Conservation (phyloP, 306 rosid species). For the Hylodesmum podocarpum region DNA sequence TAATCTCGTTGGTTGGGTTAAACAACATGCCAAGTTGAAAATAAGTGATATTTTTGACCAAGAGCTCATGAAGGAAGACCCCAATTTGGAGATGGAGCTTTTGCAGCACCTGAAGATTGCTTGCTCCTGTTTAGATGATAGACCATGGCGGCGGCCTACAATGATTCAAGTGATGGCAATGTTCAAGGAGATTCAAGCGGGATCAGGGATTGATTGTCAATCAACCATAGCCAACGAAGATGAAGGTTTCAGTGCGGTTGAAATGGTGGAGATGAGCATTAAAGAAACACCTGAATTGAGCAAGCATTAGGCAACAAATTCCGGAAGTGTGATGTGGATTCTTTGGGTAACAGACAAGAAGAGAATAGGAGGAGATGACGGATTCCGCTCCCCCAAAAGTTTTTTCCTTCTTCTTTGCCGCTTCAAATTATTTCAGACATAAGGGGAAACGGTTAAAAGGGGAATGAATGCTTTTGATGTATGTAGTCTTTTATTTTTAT, state of each 20-base stretch:
- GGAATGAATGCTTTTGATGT: constrained; percentile 59
- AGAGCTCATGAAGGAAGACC: constrained; percentile 85
- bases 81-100: constrained; percentile 77
- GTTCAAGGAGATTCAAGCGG: constrained; percentile 96
- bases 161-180: constrained; percentile 90
- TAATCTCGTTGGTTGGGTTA: constrained; percentile 99
- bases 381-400: constrained; percentile 44
- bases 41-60: constrained; percentile 79
- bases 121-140: constrained; percentile 82
- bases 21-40: constrained; percentile 80
- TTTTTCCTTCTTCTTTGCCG: constrained; percentile 50
- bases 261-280: constrained; percentile 86
- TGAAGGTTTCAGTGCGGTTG: constrained; percentile 55
- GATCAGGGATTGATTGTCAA: constrained; percentile 83
- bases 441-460: constrained; percentile 32
- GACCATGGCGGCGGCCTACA: constrained; percentile 76
- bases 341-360: constrained; percentile 39
- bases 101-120: constrained; percentile 85
- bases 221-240: constrained; percentile 71
- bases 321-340: constrained; percentile 30
- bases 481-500: constrained; percentile 84
- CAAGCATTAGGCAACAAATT: constrained; percentile 48
- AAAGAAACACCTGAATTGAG: constrained; percentile 74
- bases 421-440: constrained; percentile 28
- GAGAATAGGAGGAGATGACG: constrained; percentile 43